These are phyloP conservation scores for Begonia fuchsioides DNA, from an alignment of 306 rosid species.

Conservation along the genomic window DNA sequence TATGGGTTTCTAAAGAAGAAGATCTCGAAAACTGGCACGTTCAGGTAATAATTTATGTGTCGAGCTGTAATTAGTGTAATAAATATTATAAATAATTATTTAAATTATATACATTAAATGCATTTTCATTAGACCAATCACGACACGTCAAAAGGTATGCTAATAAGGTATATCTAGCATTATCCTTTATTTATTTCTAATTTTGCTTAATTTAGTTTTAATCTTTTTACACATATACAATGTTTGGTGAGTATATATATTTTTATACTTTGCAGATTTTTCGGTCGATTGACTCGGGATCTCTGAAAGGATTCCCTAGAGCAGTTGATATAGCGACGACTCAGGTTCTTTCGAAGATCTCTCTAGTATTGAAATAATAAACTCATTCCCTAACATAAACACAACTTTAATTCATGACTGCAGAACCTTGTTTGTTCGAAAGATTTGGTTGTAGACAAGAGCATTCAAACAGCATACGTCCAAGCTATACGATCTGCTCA, in stretches of 20 bases:
- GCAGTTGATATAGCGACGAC: constrained; percentile 19
- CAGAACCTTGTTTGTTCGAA: constrained; percentile 84
- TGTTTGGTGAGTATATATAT: not conserved
- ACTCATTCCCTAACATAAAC: constrained; percentile 1
- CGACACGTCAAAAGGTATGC: too few relatives aligned
- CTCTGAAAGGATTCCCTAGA: constrained; percentile 83
- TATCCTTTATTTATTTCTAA: constrained; percentile 2
- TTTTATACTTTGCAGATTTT: constrained; percentile 44
- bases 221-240: too few relatives aligned
- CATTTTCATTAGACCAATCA: too few relatives aligned
- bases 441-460: constrained; percentile 57
- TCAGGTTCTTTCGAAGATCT: constrained; percentile 31
- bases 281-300: constrained; percentile 90
- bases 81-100: too few relatives aligned
- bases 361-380: not conserved
- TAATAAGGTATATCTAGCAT: constrained; percentile 17
- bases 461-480: constrained; percentile 84
- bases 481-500: constrained; percentile 97
- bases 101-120: too few relatives aligned
- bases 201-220: not conserved
- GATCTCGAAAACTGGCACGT: constrained; percentile 86
- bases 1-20: constrained; percentile 41
- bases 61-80: too few relatives aligned
- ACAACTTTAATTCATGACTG: constrained; percentile 17
- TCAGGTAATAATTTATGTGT: too few relatives aligned